Percentiles rank a stretch among this genome's conserved stretches.
phyloP scores from a whole-genome alignment of 2,329 filamentous ascomycete genomes.

The Dendryphion nanum region DNA sequence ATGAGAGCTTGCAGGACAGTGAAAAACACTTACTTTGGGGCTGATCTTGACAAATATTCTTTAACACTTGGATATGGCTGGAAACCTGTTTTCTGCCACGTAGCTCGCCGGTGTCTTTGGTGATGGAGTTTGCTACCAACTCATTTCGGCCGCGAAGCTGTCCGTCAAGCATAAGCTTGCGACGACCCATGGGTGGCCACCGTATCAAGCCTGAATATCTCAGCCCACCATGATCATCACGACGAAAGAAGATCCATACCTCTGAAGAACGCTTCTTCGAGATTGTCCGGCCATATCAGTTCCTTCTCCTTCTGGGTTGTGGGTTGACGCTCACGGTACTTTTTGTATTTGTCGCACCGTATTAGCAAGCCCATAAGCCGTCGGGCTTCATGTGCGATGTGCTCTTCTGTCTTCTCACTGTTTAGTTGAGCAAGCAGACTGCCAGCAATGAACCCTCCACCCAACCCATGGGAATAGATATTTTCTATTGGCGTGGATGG shows the following conservation, averaged over 20 bases:
- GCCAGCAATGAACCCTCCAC: slow-evolving; percentile 24
- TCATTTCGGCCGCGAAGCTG: slow-evolving; percentile 61
- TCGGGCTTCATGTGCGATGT: slow-evolving; percentile 27
- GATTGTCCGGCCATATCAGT: slow-evolving; percentile 48
- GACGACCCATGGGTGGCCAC: slow-evolving; percentile 58
- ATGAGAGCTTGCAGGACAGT: slow-evolving; percentile 3
- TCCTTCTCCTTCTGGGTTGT: slow-evolving; percentile 27
- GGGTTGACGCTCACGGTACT: slow-evolving; percentile 46
- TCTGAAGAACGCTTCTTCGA: slow-evolving; percentile 50
- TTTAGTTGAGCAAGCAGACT: slow-evolving; percentile 23
- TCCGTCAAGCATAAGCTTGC: slow-evolving; percentile 49
- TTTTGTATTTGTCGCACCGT: slow-evolving; percentile 43
- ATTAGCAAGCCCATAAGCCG: slow-evolving; percentile 28
- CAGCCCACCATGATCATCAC: no score
- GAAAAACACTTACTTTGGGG: slow-evolving; percentile 47
- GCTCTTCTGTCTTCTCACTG: slow-evolving; percentile 25
- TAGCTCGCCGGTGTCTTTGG: slow-evolving; percentile 52
- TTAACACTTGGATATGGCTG: slow-evolving; percentile 63
- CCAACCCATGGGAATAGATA: slow-evolving; percentile 15
- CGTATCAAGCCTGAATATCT: slow-evolving; percentile 44
- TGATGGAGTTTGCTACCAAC: slow-evolving; percentile 59
- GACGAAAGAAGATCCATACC: no score
- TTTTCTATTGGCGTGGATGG: slow-evolving; percentile 25
- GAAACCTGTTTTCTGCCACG: slow-evolving; percentile 61
- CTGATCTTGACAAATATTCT: slow-evolving; percentile 54